These are phyloP conservation scores for Exophiala dermatitidis DNA, from an alignment of 2,329 filamentous ascomycete species.

Conservation along the genomic window DNA sequence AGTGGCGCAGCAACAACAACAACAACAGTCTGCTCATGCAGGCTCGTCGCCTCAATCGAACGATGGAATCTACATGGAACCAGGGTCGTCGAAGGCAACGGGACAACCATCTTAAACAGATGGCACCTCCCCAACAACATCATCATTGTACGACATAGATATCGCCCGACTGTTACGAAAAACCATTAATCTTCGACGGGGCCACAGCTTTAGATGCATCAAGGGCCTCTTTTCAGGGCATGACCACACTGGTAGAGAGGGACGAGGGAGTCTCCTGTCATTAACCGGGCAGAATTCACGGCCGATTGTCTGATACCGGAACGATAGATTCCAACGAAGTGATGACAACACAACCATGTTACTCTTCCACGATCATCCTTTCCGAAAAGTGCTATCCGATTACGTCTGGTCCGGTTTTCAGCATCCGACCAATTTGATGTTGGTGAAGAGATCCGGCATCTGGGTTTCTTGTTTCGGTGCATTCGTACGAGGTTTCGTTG, in stretches of 20 bases:
- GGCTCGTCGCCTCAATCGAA: conserved; percentile 11
- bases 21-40: conserved; percentile 39
- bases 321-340: neutral
- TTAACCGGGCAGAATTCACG: neutral
- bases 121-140: neutral
- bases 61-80: conserved; percentile 25
- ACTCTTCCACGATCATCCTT: neutral
- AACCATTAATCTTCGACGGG: neutral
- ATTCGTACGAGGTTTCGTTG: too few species aligned
- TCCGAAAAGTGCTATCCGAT: neutral
- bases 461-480: too few species aligned
- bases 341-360: neutral
- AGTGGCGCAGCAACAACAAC: conserved; percentile 55
- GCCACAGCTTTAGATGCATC: neutral
- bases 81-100: conserved; percentile 2
- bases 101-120: conserved; percentile 1
- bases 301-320: neutral
- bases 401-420: too few species aligned
- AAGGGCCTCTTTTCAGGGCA: neutral
- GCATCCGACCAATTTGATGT: too few species aligned
- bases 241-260: neutral
- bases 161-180: neutral
- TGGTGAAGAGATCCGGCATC: too few species aligned
- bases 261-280: neutral
- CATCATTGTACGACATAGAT: neutral